Conservation (phyloP, 2,329 filamentous ascomycete genomes). For the Cryphonectria parasitica region DNA sequence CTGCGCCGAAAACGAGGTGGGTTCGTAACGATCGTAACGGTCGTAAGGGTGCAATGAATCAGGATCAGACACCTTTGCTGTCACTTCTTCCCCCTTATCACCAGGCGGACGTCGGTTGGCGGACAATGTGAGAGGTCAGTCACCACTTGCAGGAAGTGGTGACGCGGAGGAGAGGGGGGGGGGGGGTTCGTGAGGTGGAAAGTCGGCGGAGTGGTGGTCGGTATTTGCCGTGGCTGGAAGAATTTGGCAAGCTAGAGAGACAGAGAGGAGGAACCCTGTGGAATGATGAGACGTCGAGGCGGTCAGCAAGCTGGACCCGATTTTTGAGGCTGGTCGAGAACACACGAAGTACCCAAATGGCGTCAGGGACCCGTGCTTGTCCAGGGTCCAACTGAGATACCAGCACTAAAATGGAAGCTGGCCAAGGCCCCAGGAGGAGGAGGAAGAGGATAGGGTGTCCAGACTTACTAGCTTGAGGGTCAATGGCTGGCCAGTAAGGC, state of each 20-base stretch:
- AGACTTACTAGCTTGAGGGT: conserved; percentile 24
- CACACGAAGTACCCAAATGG: conserved; percentile 3
- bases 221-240: conserved; percentile 2
- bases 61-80: conserved; percentile 52
- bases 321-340: conserved; percentile 20
- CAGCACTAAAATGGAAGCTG: conserved; percentile 13
- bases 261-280: conserved; percentile 20
- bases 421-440: background rate
- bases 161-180: conserved; percentile 53
- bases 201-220: conserved; percentile 42
- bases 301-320: conserved; percentile 21
- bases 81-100: conserved; percentile 38
- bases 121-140: conserved; percentile 53
- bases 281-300: conserved; percentile 19
- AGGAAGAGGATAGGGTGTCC: background rate
- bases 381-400: background rate
- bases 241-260: conserved; percentile 46
- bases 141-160: conserved; percentile 47
- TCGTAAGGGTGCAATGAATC: conserved; percentile 50
- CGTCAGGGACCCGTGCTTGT: conserved; percentile 6
- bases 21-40: conserved; percentile 59
- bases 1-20: conserved; percentile 42
- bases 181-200: conserved; percentile 57
- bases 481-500: conserved; percentile 23
- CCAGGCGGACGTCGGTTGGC: conserved; percentile 41